phyloP scores from a whole-genome alignment of 345 rosid genomes.

The Aurinia saxatilis region DNA sequence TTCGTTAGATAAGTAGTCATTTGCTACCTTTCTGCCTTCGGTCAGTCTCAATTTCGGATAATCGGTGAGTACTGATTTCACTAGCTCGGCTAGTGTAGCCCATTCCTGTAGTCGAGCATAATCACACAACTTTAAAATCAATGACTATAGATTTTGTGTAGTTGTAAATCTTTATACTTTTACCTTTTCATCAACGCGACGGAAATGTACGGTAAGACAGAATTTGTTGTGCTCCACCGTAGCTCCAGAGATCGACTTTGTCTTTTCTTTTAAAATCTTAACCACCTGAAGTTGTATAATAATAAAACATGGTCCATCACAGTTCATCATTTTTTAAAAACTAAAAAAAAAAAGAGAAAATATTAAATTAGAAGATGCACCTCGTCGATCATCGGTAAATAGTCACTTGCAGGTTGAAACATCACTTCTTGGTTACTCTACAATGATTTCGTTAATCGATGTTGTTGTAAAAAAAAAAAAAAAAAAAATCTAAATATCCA shows the following conservation, averaged over 20 bases:
- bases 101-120: no score
- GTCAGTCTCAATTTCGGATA: slow-evolving; percentile 32
- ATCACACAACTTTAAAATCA: no score
- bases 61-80: slow-evolving; percentile 28
- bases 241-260: slow-evolving; percentile 58
- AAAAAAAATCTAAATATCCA: no score
- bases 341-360: background rate
- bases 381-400: slow-evolving; percentile 75
- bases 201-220: slow-evolving; percentile 75
- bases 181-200: slow-evolving; percentile 78
- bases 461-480: background rate
- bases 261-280: slow-evolving; percentile 43
- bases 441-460: background rate
- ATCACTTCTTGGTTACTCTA: slow-evolving; percentile 47
- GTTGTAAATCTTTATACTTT: no score
- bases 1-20: background rate
- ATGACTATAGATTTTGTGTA: no score
- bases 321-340: background rate
- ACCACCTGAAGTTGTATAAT: slow-evolving; percentile 31
- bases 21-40: slow-evolving; percentile 44
- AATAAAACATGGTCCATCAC: background rate
- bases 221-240: slow-evolving; percentile 81
- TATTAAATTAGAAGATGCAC: slow-evolving; percentile 22
- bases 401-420: slow-evolving; percentile 88
- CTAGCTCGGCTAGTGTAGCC: slow-evolving; percentile 52